Evolutionary conservation across 495 filamentous ascomycete genomes (phyloP).

Genomic region (Penicillium cataractarum): DNA sequence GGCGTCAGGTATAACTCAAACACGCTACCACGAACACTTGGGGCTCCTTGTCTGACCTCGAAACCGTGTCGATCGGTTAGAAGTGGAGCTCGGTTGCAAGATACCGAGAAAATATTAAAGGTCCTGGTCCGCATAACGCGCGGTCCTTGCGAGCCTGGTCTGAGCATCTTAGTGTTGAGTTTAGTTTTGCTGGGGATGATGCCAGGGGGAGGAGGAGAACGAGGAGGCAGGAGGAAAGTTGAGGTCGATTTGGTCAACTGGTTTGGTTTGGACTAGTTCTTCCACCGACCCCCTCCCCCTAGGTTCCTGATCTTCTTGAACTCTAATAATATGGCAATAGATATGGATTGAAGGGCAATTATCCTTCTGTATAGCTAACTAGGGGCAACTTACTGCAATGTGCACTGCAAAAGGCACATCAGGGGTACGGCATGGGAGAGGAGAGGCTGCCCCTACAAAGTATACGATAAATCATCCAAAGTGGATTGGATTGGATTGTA

Average conservation of each 20-base stretch:
- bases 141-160: slow-evolving; percentile 1
- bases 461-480: neutral
- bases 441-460: neutral
- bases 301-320: neutral
- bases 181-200: slow-evolving; percentile 3
- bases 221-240: neutral
- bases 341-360: neutral
- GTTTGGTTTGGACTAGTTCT: neutral
- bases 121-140: neutral
- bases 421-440: neutral
- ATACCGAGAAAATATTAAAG: neutral
- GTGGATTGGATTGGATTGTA: neutral
- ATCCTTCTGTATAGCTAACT: neutral
- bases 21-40: slow-evolving; percentile 34
- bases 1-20: slow-evolving; percentile 30
- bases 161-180: neutral
- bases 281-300: slow-evolving; percentile 1
- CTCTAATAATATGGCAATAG: neutral
- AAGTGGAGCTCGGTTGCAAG: slow-evolving; percentile 3
- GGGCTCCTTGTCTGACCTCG: slow-evolving; percentile 11
- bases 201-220: neutral
- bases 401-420: neutral
- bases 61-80: slow-evolving; percentile 15
- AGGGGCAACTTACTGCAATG: neutral
- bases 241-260: neutral